phyloP scores from a whole-genome alignment of 2,329 filamentous ascomycete species.

The Hymenoscyphus repandus region DNA sequence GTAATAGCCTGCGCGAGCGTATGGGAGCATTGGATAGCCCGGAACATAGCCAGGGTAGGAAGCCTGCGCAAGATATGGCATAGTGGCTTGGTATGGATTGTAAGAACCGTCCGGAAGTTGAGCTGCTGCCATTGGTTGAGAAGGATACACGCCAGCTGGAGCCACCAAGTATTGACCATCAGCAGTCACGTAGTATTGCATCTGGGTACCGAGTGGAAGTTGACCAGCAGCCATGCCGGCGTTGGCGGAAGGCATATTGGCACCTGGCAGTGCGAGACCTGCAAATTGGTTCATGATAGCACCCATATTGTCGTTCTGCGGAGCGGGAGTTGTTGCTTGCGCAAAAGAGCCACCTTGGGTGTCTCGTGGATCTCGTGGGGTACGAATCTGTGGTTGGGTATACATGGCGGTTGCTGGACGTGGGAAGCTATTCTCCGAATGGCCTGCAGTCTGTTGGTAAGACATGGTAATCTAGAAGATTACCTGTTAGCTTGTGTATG shows the following conservation, averaged over 20 bases:
- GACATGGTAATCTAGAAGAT: conserved; percentile 30
- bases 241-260: conserved; percentile 31
- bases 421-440: conserved; percentile 24
- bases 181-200: conserved; percentile 28
- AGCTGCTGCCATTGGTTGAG: conserved; percentile 25
- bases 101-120: conserved; percentile 28
- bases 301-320: conserved; percentile 24
- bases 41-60: conserved; percentile 30
- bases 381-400: conserved; percentile 25
- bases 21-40: conserved; percentile 29
- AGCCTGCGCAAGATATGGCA: conserved; percentile 30
- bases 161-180: conserved; percentile 32
- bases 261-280: conserved; percentile 29
- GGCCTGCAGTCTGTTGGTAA: conserved; percentile 30
- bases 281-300: conserved; percentile 29
- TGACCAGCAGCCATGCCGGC: conserved; percentile 25
- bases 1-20: conserved; percentile 27
- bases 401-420: conserved; percentile 29
- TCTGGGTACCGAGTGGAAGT: conserved; percentile 28
- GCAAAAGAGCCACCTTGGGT: conserved; percentile 22
- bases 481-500: no score
- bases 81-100: conserved; percentile 24
- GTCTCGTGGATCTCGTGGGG: conserved; percentile 26
- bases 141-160: conserved; percentile 27
- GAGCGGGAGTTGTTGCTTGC: conserved; percentile 12